Base-by-base conservation (phyloP, 2,329 filamentous ascomycete species). In the Neonectria hederae region DNA sequence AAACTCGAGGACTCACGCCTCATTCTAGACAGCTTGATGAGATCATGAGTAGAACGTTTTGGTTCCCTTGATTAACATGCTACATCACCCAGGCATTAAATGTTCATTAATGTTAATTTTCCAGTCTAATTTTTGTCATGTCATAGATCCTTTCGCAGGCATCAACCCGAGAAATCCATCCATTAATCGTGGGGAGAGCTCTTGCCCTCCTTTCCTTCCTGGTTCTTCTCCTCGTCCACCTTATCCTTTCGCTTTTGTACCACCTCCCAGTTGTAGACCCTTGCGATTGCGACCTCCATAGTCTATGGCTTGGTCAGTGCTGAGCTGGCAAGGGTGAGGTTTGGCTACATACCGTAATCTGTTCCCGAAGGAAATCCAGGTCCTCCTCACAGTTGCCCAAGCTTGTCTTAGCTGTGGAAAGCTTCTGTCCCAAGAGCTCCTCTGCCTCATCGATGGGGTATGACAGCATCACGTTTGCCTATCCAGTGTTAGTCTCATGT, bases 241-340 rank as follows among this genome's bases (percentile, higher is more conserved):
- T 94, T 96, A 65, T 97, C 94, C 83, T 97, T 97, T 72, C 96
- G 86, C 81, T 97, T 93, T 83, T 97, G 92, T 46, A 95, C 93
- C 5, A 99, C 94, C 75, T 99, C 96, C 95, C 96, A 98, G 80
- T 99, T 99, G 81, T 99, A 98, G n/a, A 99, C 94, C 69, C 96
- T 87, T 22, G 96, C 96, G 43, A 95, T 94, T 4, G 96, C 96
- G 35, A 99, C 96, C 80, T 99, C 96, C 84, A 99, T 90, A 0
- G 94, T 97, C 93, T 97, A 70, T n/a, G 19, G 32, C 60, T 54
- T 52, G 14, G 24, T 62, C 8, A 63, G 65, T 69, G 73, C 32
- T 21, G 9, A 43, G 19, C 4, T 38, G 19, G 17, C 21, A 51
- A 22, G n/a, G 60, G 26, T 21, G 2, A 30, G 48, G 45, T 24